These are phyloP conservation scores for Botrytis squamosa DNA, from an alignment of 2,329 filamentous ascomycete species.

Conservation along the genomic window DNA sequence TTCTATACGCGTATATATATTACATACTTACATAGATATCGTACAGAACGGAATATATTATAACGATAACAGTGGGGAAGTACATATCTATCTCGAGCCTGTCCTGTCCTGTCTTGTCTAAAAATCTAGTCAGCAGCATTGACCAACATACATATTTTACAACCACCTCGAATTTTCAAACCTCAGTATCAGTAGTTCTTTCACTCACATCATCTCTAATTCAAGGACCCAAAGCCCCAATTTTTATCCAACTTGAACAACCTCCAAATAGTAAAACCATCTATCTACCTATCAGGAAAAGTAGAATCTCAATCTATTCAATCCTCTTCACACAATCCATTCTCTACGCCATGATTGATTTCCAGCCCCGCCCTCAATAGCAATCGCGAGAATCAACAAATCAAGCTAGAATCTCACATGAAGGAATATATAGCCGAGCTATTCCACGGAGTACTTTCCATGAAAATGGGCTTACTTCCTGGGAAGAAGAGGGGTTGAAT, in stretches of 20 bases:
- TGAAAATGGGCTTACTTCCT: constrained; percentile 30
- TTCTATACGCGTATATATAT: neutral
- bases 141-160: neutral
- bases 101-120: no score
- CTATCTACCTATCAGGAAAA: neutral
- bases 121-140: neutral
- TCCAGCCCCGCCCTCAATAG: no score
- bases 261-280: neutral
- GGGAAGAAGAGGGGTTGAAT: neutral
- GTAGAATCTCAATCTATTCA: neutral
- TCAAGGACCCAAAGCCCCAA: neutral
- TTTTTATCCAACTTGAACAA: neutral
- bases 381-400: neutral
- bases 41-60: neutral
- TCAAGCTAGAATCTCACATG: constrained; percentile 24
- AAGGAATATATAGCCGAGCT: constrained; percentile 26
- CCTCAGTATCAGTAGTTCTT: neutral
- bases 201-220: neutral
- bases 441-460: constrained; percentile 24
- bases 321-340: neutral
- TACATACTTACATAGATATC: neutral
- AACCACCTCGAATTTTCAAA: neutral
- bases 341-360: neutral
- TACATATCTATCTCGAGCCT: neutral
- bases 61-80: neutral